Base-by-base conservation (phyloP, 352 stramenopile genomes). In the Globisporangium paroecandrum region DNA sequence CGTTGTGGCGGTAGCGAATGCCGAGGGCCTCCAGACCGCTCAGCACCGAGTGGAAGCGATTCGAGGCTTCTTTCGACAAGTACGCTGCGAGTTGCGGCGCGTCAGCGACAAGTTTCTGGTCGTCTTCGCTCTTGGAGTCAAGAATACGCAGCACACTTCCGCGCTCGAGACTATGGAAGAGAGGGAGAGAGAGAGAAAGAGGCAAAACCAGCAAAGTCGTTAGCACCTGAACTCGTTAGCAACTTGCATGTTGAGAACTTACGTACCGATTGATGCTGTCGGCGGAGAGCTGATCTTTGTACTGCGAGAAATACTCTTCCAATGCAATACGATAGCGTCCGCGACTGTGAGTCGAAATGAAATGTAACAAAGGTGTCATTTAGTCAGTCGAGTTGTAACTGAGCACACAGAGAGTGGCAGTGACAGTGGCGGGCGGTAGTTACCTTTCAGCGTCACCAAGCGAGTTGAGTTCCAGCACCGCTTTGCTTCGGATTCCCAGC, bases 101-200 rank as follows among this genome's bases (percentile, higher is more conserved):
- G n/a, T 89, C 74, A 10, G 74, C 70, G 38, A 95, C 69, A 65
- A 95, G 68, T 46, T 79, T 73, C 24, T 94, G 81, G 68, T 96
- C 89, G 20, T 66, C 58, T 38, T 85, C 79, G 58, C 76, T 89
- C 66, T 95, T 96, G 1, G 89, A 96, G 66, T 96, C 89, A 12
- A 96, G 74, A 54, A 96, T 95, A 12, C 89, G 87, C 66, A 96
- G 73, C 32, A 96, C 82, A 62, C 88, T 96, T 8, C 88, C 88
- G 41, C 89, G 78, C 64, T 92, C 85, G 18, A 96, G 75, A 38
- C 86, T 94, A 24, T 29, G 0, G 0, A 2, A 32, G 27, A 32
- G 27, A 32, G 27, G 6, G 27, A 32, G 3, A 32, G 27, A 32
- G 27, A 0, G n/a, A 3, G 3, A 8, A 69, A 7, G 8, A 64